Conservation (phyloP, 306 rosid genomes). For the Sophora flavescens region DNA sequence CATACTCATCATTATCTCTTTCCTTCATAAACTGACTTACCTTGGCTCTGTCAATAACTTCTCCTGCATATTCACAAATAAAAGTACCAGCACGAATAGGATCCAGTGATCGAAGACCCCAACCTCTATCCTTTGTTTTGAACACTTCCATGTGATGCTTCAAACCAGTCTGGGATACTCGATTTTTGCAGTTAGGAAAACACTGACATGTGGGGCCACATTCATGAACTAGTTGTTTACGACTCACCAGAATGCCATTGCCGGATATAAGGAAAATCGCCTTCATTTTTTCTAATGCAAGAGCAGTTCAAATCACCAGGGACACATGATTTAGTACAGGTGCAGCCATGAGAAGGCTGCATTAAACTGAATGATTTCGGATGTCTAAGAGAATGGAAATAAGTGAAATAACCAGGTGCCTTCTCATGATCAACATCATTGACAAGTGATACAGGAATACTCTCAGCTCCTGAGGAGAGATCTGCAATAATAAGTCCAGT, state of each 20-base stretch:
- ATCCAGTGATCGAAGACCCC: conserved; percentile 78
- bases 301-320: conserved; percentile 73
- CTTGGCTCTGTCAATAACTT: conserved; percentile 63
- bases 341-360: conserved; percentile 61
- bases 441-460: conserved; percentile 69
- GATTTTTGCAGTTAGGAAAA: conserved; percentile 67
- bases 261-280: conserved; percentile 66
- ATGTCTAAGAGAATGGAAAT: conserved; percentile 64
- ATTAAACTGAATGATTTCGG: conserved; percentile 61
- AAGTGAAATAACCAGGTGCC: conserved; percentile 67
- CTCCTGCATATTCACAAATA: conserved; percentile 77
- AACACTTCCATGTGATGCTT: conserved; percentile 72
- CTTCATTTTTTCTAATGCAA: conserved; percentile 66
- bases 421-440: conserved; percentile 71
- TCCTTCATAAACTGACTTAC: conserved; percentile 50
- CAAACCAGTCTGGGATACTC: conserved; percentile 68
- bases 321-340: conserved; percentile 56
- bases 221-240: conserved; percentile 66
- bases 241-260: conserved; percentile 59
- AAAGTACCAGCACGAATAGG: conserved; percentile 71
- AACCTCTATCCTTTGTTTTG: conserved; percentile 68
- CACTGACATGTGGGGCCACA: conserved; percentile 76
- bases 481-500: conserved; percentile 70
- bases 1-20: conserved; percentile 56
- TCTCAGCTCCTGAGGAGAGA: conserved; percentile 69